phyloP scores from a whole-genome alignment of 371 early-diverging fungal species.

The Mortierella sp. region DNA sequence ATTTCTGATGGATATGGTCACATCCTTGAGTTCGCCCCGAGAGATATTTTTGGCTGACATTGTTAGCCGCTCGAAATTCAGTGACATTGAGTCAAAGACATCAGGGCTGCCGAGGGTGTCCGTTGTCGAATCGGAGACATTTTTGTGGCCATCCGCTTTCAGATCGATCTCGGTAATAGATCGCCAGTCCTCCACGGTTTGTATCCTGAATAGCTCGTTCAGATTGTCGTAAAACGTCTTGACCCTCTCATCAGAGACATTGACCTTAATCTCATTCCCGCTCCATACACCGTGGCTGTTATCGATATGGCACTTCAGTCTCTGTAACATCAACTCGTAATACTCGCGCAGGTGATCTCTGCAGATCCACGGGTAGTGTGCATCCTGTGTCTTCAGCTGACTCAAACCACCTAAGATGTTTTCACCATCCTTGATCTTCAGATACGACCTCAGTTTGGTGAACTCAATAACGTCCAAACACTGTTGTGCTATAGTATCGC shows the following conservation, averaged over 20 bases:
- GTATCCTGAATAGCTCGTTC: neutral
- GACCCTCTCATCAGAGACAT: neutral
- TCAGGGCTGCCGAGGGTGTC: too few species aligned
- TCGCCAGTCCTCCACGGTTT: neutral
- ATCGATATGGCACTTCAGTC: neutral
- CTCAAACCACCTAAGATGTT: constrained; percentile 4
- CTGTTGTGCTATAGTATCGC: too few species aligned
- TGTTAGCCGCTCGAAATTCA: too few species aligned
- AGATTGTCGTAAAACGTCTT: constrained; percentile 8
- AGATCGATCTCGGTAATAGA: neutral
- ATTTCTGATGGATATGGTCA: too few species aligned
- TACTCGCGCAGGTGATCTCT: neutral
- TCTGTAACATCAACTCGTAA: neutral
- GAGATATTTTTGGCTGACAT: too few species aligned
- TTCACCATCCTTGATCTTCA: constrained; percentile 4
- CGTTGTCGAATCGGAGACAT: too few species aligned
- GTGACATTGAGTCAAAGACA: too few species aligned
- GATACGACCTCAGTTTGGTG: constrained; percentile 4
- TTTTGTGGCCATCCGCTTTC: neutral
- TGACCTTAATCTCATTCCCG: neutral
- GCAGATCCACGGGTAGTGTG: neutral
- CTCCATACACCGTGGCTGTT: neutral
- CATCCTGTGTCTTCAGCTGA: neutral
- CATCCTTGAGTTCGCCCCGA: too few species aligned
- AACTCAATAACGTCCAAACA: too few species aligned